phyloP scores from a whole-genome alignment of 345 rosid genomes.

The Gossypium herbaceum region DNA sequence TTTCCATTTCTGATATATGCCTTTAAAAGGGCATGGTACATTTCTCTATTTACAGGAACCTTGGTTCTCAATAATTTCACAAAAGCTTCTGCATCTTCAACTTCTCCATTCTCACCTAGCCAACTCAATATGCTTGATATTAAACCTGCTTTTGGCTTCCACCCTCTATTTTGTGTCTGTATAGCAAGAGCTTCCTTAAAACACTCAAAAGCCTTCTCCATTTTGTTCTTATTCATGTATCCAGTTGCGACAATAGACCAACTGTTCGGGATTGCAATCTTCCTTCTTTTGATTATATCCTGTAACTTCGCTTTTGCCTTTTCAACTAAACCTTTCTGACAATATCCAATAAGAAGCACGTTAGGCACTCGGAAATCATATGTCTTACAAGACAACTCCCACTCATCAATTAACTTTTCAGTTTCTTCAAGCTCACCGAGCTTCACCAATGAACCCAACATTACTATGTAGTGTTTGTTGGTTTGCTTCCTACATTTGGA shows the following conservation, averaged over 20 bases:
- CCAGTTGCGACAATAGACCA: constrained; percentile 42
- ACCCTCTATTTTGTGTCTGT: constrained; percentile 23
- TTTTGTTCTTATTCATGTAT: constrained; percentile 31
- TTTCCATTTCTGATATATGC: constrained; percentile 27
- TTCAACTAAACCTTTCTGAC: constrained; percentile 32
- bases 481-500: constrained; percentile 28
- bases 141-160: constrained; percentile 37
- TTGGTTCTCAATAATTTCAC: constrained; percentile 19
- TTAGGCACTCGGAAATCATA: constrained; percentile 49
- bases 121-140: constrained; percentile 38
- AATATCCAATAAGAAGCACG: constrained; percentile 37
- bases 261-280: constrained; percentile 35
- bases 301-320: constrained; percentile 35
- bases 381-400: constrained; percentile 33
- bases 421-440: constrained; percentile 38
- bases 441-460: constrained; percentile 35
- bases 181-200: constrained; percentile 40
- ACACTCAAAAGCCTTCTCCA: constrained; percentile 44
- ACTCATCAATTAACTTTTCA: constrained; percentile 32
- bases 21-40: constrained; percentile 30
- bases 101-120: constrained; percentile 34
- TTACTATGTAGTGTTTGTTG: constrained; percentile 37
- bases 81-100: constrained; percentile 31
- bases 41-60: constrained; percentile 23
- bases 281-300: constrained; percentile 25